Percentiles rank a stretch among this genome's conserved stretches.
These are phyloP conservation scores for Lagenidium giganteum DNA, from an alignment of 352 stramenopile genomes.

Conservation along the genomic window DNA sequence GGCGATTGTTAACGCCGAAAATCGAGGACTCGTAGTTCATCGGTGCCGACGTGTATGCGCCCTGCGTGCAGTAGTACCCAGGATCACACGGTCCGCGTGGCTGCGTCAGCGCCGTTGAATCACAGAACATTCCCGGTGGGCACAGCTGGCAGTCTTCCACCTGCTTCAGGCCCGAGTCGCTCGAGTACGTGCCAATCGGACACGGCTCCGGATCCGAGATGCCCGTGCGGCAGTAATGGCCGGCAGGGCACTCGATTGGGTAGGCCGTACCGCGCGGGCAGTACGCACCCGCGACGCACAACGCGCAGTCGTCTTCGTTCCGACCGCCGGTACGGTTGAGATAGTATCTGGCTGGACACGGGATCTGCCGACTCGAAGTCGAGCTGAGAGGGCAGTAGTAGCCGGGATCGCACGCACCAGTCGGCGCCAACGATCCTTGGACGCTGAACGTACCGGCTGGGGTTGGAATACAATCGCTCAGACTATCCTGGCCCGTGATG, in stretches of 20 bases:
- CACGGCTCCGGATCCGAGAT: conserved; percentile 75
- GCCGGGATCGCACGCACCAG: conserved; percentile 57
- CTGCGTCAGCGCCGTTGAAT: conserved; percentile 70
- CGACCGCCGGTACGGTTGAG: conserved; percentile 49
- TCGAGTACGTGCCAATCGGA: conserved; percentile 88
- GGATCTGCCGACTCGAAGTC: conserved; percentile 58
- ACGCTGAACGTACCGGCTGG: conserved; percentile 67
- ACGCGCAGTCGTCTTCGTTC: conserved; percentile 64
- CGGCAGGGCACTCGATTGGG: conserved; percentile 61
- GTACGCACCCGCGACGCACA: conserved; percentile 67
- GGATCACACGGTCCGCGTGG: conserved; percentile 76
- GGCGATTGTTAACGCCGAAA: conserved; percentile 56
- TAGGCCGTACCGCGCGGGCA: conserved; percentile 61
- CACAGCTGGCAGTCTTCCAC: conserved; percentile 86
- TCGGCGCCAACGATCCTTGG: conserved; percentile 48
- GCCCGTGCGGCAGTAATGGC: conserved; percentile 86
- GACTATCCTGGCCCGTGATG: conserved; percentile 60
- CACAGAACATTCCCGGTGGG: conserved; percentile 89
- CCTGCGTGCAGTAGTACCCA: conserved; percentile 89
- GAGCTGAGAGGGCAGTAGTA: conserved; percentile 83
- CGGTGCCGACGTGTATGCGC: conserved; percentile 87
- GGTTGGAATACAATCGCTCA: conserved; percentile 72
- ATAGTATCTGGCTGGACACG: conserved; percentile 77
- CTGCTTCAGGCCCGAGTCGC: conserved; percentile 58
- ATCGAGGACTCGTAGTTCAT: conserved; percentile 70